Conservation (phyloP, 2,329 filamentous ascomycete genomes). For the Neonectria coccinea region DNA sequence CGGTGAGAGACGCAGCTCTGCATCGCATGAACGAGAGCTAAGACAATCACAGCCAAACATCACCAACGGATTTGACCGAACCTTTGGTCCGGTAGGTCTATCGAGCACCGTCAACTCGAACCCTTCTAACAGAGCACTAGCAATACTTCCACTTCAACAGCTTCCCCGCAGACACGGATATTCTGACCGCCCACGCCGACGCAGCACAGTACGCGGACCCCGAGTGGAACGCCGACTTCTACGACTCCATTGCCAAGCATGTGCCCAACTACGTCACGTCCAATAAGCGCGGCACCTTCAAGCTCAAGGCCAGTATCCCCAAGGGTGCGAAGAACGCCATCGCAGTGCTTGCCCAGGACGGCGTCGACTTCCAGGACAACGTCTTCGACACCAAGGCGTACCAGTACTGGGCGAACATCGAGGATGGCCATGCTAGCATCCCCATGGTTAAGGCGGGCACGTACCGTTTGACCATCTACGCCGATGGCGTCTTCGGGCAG, state of each 20-base stretch:
- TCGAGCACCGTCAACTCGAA: too few relatives aligned
- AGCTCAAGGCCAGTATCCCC: slow-evolving; percentile 64
- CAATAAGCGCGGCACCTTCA: slow-evolving; percentile 61
- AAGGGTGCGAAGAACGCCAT: slow-evolving; percentile 62
- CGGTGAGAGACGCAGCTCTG: slow-evolving; percentile 37
- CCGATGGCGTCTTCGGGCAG: slow-evolving; percentile 71
- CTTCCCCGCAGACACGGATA: slow-evolving; percentile 57
- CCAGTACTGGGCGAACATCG: slow-evolving; percentile 72
- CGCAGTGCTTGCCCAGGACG: slow-evolving; percentile 61
- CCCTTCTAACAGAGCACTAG: slow-evolving; percentile 28
- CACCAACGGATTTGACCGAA: slow-evolving; percentile 72
- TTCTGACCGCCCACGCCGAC: slow-evolving; percentile 64
- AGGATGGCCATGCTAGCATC: slow-evolving; percentile 63
- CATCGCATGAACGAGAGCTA: neutral
- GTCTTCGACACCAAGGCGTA: slow-evolving; percentile 64
- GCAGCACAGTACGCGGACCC: slow-evolving; percentile 63
- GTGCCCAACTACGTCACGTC: slow-evolving; percentile 70
- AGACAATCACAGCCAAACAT: slow-evolving; percentile 63
- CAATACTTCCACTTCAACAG: slow-evolving; percentile 73
- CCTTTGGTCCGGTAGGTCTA: slow-evolving; percentile 65
- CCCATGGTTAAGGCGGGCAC: slow-evolving; percentile 66
- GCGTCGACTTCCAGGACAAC: slow-evolving; percentile 54
- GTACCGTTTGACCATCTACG: slow-evolving; percentile 73
- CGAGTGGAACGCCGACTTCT: slow-evolving; percentile 69
- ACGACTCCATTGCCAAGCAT: slow-evolving; percentile 70